Evolutionary conservation across 768 basidiomycete species (phyloP).

Genomic region (Tulasnella sp.): DNA sequence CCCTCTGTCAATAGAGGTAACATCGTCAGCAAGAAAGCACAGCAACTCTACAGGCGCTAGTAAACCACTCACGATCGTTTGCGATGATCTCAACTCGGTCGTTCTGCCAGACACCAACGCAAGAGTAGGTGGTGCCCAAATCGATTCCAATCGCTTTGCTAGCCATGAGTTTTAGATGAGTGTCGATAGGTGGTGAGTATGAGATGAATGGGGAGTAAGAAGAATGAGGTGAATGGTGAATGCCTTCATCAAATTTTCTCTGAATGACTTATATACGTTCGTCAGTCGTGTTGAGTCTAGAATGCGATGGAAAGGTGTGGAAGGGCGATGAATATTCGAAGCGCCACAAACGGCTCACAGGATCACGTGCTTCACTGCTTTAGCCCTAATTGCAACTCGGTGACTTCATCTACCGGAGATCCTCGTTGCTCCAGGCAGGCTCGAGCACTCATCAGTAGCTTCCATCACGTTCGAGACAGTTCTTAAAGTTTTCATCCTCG

Average conservation of each 20-base stretch:
- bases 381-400: too few relatives aligned
- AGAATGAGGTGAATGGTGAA: not conserved
- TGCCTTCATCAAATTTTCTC: too few relatives aligned
- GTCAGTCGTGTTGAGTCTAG: too few relatives aligned
- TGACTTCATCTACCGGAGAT: too few relatives aligned
- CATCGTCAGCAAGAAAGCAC: not conserved
- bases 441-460: not conserved
- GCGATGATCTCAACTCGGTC: conserved; percentile 39
- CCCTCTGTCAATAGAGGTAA: conserved; percentile 28
- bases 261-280: too few relatives aligned
- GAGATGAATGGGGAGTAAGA: conserved; percentile 4
- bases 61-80: conserved; percentile 16
- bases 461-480: conserved; percentile 8
- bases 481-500: too few relatives aligned
- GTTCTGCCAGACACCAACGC: conserved; percentile 39
- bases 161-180: not conserved
- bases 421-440: too few relatives aligned
- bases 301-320: too few relatives aligned
- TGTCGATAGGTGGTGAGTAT: not conserved
- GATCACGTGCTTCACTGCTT: too few relatives aligned
- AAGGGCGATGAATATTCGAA: too few relatives aligned
- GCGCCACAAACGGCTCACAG: too few relatives aligned
- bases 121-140: conserved; percentile 36
- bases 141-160: conserved; percentile 28
- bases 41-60: not conserved